Base-by-base conservation (phyloP, 352 stramenopile genomes). In the Phytophthora brassicae region DNA sequence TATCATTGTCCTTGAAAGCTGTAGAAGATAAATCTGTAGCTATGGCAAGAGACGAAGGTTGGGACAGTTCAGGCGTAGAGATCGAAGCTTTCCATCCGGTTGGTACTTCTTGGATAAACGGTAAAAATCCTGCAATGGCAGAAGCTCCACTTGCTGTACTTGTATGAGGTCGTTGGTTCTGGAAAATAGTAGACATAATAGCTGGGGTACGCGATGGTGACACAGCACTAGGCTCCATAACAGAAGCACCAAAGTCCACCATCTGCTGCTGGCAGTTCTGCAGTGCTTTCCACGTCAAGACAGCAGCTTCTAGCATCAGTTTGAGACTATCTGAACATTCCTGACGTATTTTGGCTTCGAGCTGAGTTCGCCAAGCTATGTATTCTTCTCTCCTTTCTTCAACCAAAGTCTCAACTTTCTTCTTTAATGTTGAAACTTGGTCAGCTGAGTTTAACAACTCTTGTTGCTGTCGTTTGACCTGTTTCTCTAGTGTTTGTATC, bases 221-320 rank as follows among this genome's bases (percentile, higher is more conserved):
- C 19, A 28, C n/a, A 8, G 51, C 19, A 52, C 35, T 28, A 6
- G 52, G n/a, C 19, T 68, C 45, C 20, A 31, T n/a, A 8, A 22
- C 8, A 67, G 44, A 20, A 13, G 29, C 42, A 58, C 47, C 59
- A 38, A 75, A 49, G 1, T 36, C 54, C 1, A 16, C 48, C 36
- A 84, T 46, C 22, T 61, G 64, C 33, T 74, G 55, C 39, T 81
- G 65, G 26, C 65, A 70, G 26, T 56, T 58, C 28, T 70, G 49
- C 22, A 84, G 63, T 5, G 68, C 46, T 31, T 65, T 70, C 75
- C 75, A 84, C 16, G 74, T 75, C n/a, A 31, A 33, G 13, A 76
- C 42, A n/a, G 68, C 60, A n/a, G 66, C 60, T 31, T 63, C 48
- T 0, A 84, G 47, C 26, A 83, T 74, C 2, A 20, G 31, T 28